Evolutionary conservation across 2,329 filamentous ascomycete genomes (phyloP).

Genomic region (Trichoderma asperellum): DNA sequence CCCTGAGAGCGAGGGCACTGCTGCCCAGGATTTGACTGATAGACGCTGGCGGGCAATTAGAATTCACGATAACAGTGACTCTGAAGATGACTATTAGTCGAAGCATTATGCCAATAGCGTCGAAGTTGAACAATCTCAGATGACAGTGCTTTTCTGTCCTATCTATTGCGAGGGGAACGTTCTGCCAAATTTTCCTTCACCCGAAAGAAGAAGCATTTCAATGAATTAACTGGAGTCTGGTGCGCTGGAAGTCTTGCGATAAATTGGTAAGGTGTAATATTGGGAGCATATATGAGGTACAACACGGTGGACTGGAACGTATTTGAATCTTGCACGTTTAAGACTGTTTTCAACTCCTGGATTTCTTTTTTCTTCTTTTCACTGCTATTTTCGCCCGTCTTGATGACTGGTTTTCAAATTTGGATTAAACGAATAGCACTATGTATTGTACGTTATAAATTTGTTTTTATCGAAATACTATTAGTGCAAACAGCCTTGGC

Average conservation of each 20-base stretch:
- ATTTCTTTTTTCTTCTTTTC: neutral
- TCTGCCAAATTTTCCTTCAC: neutral
- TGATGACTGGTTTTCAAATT: neutral
- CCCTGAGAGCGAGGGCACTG: slow-evolving; percentile 80
- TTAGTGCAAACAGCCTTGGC: neutral
- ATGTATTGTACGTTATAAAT: neutral
- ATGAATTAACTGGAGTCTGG: slow-evolving; percentile 7
- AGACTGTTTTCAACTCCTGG: neutral
- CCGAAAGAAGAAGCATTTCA: neutral
- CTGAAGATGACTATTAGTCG: slow-evolving; percentile 61
- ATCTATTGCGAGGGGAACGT: neutral
- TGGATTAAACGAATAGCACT: neutral
- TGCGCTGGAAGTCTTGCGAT: neutral
- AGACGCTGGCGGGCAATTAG: slow-evolving; percentile 77
- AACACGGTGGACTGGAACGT: neutral
- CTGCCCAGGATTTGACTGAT: slow-evolving; percentile 85
- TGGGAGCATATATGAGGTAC: slow-evolving; percentile 6
- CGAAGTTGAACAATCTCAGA: slow-evolving; percentile 34
- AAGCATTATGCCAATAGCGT: slow-evolving; percentile 26
- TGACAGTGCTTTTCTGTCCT: neutral
- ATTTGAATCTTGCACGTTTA: neutral
- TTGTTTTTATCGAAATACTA: neutral
- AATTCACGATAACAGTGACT: slow-evolving; percentile 75
- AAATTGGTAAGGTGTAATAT: slow-evolving; percentile 2
- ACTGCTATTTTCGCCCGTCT: too few species aligned